phyloP scores from a whole-genome alignment of 805 yeast genomes.

The Saccharomycopsis fodiens region DNA sequence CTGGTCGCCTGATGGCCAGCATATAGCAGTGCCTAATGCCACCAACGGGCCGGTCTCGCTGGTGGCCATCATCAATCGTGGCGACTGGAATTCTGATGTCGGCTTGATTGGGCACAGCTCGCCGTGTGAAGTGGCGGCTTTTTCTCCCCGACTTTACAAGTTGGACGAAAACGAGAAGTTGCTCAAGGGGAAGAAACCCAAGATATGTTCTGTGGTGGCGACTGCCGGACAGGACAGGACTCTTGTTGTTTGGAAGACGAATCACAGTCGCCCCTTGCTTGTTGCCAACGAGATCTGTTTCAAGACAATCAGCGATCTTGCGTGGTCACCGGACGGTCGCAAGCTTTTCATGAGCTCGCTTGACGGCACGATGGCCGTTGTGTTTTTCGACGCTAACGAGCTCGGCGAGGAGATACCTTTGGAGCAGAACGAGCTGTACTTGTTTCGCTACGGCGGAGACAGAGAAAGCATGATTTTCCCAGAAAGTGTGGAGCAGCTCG shows the following conservation, averaged over 20 bases:
- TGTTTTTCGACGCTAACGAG: constrained; percentile 56
- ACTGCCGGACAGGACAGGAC: constrained; percentile 94
- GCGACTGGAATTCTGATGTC: constrained; percentile 70
- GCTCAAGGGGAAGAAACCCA: constrained; percentile 25
- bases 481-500: constrained; percentile 74
- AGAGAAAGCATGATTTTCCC: constrained; percentile 80
- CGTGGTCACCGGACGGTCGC: constrained; percentile 82
- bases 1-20: constrained; percentile 92
- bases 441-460: constrained; percentile 82
- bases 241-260: constrained; percentile 82
- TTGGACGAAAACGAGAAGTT: constrained; percentile 27
- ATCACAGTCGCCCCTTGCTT: constrained; percentile 65
- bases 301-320: constrained; percentile 78
- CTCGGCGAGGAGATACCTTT: constrained; percentile 57
- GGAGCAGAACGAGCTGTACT: constrained; percentile 58
- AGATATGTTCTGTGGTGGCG: constrained; percentile 68
- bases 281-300: constrained; percentile 69
- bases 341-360: constrained; percentile 68
- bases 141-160: constrained; percentile 62
- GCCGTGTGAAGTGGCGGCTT: constrained; percentile 74
- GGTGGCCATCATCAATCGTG: constrained; percentile 66
- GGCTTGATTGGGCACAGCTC: constrained; percentile 78
- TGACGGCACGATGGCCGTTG: constrained; percentile 73
- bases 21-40: constrained; percentile 79
- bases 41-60: constrained; percentile 77